A percentile compares a stretch with the other conserved stretches of the same genome.
phyloP scores from a whole-genome alignment of 2,329 filamentous ascomycete genomes.

The Verticillium longisporum region DNA sequence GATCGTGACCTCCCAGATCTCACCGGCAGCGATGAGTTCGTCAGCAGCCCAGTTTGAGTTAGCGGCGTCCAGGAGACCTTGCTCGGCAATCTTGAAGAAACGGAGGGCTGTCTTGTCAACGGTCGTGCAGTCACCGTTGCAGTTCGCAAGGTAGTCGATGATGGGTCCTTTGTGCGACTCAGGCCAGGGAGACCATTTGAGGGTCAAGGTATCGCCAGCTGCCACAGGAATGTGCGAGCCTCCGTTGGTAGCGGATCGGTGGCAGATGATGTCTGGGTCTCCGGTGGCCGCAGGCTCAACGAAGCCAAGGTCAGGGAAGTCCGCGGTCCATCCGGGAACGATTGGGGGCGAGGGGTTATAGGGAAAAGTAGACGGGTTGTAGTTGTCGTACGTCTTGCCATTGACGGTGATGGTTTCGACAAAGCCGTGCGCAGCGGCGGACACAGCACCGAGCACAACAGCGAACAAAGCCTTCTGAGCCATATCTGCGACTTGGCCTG shows the following conservation, averaged over 20 bases:
- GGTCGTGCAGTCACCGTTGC: constrained; percentile 44
- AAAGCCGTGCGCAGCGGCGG: constrained; percentile 22
- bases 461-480: constrained; percentile 12
- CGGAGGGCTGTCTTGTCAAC: constrained; percentile 43
- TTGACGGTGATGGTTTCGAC: constrained; percentile 20
- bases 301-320: constrained; percentile 28
- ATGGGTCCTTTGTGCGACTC: constrained; percentile 55
- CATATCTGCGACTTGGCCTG: not conserved
- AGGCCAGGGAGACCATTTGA: constrained; percentile 63
- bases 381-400: constrained; percentile 21
- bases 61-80: constrained; percentile 36
- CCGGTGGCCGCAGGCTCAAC: constrained; percentile 34
- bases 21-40: constrained; percentile 37
- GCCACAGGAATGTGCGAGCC: constrained; percentile 35
- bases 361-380: constrained; percentile 17
- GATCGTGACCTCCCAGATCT: constrained; percentile 39
- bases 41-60: constrained; percentile 50
- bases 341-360: constrained; percentile 17
- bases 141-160: constrained; percentile 53
- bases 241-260: constrained; percentile 32
- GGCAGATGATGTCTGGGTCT: constrained; percentile 39
- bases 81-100: constrained; percentile 54
- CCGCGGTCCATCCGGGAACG: constrained; percentile 14
- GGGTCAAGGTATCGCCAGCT: constrained; percentile 51
- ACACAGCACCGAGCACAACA: constrained; percentile 14